Evolutionary conservation across 2,329 filamentous ascomycete genomes (phyloP).

Genomic region (Trichophyton equinum): DNA sequence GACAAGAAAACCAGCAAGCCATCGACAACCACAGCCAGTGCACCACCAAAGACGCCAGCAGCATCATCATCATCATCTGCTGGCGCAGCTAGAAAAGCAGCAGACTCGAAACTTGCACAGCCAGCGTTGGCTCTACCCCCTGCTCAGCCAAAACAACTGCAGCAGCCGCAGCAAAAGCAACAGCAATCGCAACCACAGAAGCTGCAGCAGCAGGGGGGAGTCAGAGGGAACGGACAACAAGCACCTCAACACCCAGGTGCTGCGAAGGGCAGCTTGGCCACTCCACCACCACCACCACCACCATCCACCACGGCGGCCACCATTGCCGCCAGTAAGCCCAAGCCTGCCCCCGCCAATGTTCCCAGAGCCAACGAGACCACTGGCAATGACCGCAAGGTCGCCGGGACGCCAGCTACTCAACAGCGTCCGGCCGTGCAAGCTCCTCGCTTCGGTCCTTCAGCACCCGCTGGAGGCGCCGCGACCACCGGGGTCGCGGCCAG

Average conservation of each 20-base stretch:
- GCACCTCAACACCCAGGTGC: neutral
- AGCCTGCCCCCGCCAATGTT: neutral
- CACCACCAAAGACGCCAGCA: conserved; percentile 1
- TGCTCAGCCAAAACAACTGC: conserved; percentile 1
- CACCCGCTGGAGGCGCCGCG: neutral
- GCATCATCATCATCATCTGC: neutral
- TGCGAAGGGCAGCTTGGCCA: neutral
- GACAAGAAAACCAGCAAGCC: neutral
- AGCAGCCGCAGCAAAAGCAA: no score
- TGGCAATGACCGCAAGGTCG: neutral
- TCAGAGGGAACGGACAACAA: conserved; percentile 4
- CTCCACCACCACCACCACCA: neutral
- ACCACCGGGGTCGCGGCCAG: neutral
- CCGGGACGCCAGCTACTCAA: neutral
- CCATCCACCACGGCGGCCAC: no score
- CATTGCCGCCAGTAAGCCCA: neutral
- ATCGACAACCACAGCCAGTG: neutral
- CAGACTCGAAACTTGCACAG: conserved; percentile 4
- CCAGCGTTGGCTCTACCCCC: conserved; percentile 2
- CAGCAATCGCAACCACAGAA: no score
- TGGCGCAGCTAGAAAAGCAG: conserved; percentile 3
- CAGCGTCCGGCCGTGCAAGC: neutral
- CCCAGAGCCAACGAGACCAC: conserved; percentile 4
- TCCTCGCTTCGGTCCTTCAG: conserved; percentile 1
- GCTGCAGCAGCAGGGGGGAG: conserved; percentile 2